Evolutionary conservation across 352 stramenopile genomes (phyloP), one percentile per base, ranked within the genome.

Genomic region (Phytophthora macrochlamydospora): DNA sequence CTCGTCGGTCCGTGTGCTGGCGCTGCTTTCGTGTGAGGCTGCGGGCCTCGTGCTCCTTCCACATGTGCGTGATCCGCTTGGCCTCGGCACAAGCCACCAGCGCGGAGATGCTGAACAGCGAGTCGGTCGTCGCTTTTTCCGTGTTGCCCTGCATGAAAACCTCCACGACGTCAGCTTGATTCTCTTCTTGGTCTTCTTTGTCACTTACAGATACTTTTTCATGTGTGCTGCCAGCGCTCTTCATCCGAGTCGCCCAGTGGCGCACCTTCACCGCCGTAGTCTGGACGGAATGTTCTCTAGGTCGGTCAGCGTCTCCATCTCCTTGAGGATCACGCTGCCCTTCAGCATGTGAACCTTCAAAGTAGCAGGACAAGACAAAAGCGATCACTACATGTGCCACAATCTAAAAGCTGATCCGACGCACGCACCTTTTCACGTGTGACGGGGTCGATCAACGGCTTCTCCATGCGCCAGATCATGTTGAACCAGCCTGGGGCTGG

Each of bases 401-500:
- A 52, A 40, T 11, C 6, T 28, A 59, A 37, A 11, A 37, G 40
- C 50, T 5, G n/a, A 48, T 30, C 14, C 18, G 18, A 48, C 2
- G 13, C 35, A 40, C 65, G 29, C 42, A 98, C 96, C 81, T 98
- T 99, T 56, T 97, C 81, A 60, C 92, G 88, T 14, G 95, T 99
- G 9, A 96, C 93, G 31, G 96, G 93, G 57, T 98, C 86, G 56
- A 98, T 89, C 44, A 98, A 59, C 24, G 95, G 94, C 76, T 97
- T 97, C 51, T 98, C 87, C 59, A 98, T 87, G 51, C 92, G 93
- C 83, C 95, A 99, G 44, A 98, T 85, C 63, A 93, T 92, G 73
- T 95, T 91, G 74, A 99, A 98, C 95, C 95, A 99, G 52, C 83
- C 88, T 24, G 0, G 95, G 95, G 31, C 97, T 96, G 81, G 35